phyloP scores from a whole-genome alignment of 2,329 filamentous ascomycete genomes.

The Cercospora berteroae region DNA sequence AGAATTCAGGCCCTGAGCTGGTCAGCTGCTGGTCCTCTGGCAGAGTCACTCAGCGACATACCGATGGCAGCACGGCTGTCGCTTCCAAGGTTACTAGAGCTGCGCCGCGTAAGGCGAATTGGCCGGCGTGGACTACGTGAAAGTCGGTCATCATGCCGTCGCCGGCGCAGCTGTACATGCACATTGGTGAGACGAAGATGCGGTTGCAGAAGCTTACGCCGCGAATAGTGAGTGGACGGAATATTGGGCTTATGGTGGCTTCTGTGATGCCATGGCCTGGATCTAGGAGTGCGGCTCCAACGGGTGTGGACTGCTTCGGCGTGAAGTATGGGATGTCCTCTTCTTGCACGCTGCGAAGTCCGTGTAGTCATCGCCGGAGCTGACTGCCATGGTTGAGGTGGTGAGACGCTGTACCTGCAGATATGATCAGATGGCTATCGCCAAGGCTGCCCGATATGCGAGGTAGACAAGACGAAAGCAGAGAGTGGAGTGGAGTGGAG shows the following conservation, averaged over 20 bases:
- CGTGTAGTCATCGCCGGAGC: neutral
- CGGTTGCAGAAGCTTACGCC: conserved; percentile 8
- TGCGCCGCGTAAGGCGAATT: neutral
- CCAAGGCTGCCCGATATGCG: too few species aligned
- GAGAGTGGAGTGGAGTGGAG: too few species aligned
- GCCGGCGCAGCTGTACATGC: conserved; percentile 12
- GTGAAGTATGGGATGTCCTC: neutral
- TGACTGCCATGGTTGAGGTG: neutral
- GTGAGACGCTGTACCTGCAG: too few species aligned
- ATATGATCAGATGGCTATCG: too few species aligned
- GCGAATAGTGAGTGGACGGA: neutral
- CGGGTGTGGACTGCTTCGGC: neutral
- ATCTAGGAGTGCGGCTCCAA: neutral
- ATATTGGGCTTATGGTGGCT: neutral
- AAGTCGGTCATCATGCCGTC: conserved; percentile 14
- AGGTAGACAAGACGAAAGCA: too few species aligned
- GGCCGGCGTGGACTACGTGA: conserved; percentile 5
- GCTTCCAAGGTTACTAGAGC: neutral
- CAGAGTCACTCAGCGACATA: neutral
- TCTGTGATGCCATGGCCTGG: neutral
- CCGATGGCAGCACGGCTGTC: neutral
- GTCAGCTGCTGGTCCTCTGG: neutral
- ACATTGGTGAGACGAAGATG: conserved; percentile 13
- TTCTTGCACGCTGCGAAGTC: neutral
- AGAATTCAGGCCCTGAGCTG: neutral